phyloP scores from a whole-genome alignment of 2,329 filamentous ascomycete species.

The Chaetothyriales sp. region DNA sequence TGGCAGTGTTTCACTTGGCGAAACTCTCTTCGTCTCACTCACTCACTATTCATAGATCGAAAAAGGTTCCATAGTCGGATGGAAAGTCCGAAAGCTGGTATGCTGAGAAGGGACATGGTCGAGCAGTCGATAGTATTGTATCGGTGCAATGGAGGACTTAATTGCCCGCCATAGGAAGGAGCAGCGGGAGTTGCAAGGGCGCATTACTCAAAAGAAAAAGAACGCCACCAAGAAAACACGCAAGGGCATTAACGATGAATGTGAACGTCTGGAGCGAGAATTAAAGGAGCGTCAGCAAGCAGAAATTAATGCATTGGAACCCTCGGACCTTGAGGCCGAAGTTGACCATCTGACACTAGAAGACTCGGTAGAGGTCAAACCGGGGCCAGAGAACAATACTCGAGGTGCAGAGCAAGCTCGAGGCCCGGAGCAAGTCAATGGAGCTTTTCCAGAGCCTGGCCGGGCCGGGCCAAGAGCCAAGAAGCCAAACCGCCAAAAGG shows the following conservation, averaged over 20 bases:
- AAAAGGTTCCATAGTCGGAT: too few relatives aligned
- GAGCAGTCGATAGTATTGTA: too few relatives aligned
- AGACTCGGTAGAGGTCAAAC: conserved; percentile 11
- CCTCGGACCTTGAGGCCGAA: conserved; percentile 10
- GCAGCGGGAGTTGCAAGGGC: conserved; percentile 68
- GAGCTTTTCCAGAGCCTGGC: neutral
- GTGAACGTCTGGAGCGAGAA: conserved; percentile 43
- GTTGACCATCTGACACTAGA: conserved; percentile 25
- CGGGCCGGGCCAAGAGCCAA: conserved; percentile 29
- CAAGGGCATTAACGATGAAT: conserved; percentile 56
- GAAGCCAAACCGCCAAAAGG: conserved; percentile 85
- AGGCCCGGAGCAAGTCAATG: neutral
- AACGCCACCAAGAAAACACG: conserved; percentile 72
- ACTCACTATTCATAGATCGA: neutral
- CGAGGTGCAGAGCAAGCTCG: conserved; percentile 8
- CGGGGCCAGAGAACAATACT: neutral
- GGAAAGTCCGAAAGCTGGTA: too few relatives aligned
- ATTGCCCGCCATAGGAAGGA: conserved; percentile 76
- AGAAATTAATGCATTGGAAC: conserved; percentile 12
- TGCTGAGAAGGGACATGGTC: too few relatives aligned
- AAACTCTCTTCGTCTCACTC: neutral
- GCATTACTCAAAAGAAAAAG: conserved; percentile 92
- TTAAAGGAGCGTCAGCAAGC: conserved; percentile 40
- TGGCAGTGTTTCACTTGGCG: too few relatives aligned
- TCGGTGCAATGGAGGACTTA: conserved; percentile 56